Percentiles rank a stretch among this genome's conserved stretches.
These are phyloP conservation scores for Endogone sp. DNA, from an alignment of 192 early-diverging fungal genomes.

Conservation along the genomic window DNA sequence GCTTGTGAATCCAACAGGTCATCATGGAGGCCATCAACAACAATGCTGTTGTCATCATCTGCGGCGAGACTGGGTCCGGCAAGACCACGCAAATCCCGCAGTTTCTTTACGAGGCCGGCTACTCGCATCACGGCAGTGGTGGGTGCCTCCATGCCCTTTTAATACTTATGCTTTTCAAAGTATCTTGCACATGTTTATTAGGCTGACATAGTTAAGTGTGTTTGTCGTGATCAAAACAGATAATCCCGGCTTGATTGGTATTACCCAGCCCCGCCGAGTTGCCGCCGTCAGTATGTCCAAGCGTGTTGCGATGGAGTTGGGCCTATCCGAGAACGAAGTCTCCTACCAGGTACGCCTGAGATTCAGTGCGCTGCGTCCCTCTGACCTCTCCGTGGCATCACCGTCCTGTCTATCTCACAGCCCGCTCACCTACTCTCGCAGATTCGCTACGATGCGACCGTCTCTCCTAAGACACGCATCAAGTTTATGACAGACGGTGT, in stretches of 20 bases:
- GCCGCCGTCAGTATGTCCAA: slow-evolving; percentile 96
- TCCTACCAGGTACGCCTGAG: slow-evolving; percentile 53
- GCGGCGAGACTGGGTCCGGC: slow-evolving; percentile 97
- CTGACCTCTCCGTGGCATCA: neutral
- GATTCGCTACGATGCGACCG: slow-evolving; percentile 91
- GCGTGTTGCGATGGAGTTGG: slow-evolving; percentile 91
- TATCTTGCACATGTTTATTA: too few species aligned
- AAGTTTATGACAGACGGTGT: slow-evolving; percentile 99
- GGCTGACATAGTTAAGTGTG: too few species aligned
- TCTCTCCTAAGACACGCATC: slow-evolving; percentile 71
- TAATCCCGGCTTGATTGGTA: slow-evolving; percentile 91
- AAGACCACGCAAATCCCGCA: slow-evolving; percentile 98
- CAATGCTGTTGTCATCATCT: slow-evolving; percentile 88
- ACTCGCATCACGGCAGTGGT: slow-evolving; percentile 74
- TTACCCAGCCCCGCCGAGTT: slow-evolving; percentile 97
- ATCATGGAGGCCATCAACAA: slow-evolving; percentile 95
- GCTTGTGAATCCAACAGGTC: slow-evolving; percentile 14
- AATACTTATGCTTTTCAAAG: slow-evolving; percentile 5
- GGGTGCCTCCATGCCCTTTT: neutral
- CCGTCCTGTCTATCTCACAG: neutral
- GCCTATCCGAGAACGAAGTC: slow-evolving; percentile 62
- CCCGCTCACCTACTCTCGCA: slow-evolving; percentile 13
- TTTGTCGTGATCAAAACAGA: too few species aligned
- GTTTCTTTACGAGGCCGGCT: slow-evolving; percentile 98
- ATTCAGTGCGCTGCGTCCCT: too few species aligned